Evolutionary conservation across 306 rosid genomes (phyloP).

Genomic region (Casuarina cunninghamiana): DNA sequence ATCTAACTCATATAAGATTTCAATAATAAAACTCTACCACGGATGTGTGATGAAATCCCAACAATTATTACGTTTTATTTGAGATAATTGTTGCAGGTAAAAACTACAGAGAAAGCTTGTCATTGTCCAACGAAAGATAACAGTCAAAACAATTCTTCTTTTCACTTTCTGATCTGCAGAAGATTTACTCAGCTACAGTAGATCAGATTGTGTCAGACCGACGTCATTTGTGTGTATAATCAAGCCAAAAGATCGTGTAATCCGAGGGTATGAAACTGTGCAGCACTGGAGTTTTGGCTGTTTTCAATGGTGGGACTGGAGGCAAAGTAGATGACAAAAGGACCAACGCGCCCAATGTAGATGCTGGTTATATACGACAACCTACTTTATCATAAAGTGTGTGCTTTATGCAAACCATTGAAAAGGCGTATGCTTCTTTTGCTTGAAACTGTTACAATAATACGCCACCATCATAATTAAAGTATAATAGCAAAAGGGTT

Average conservation of each 20-base stretch:
- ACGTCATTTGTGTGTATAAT: constrained; percentile 13
- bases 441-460: not conserved
- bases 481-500: not conserved
- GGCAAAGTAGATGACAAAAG: not conserved
- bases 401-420: not conserved
- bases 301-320: not conserved
- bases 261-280: not conserved
- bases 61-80: not conserved
- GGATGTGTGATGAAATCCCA: too few relatives aligned
- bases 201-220: constrained; percentile 16
- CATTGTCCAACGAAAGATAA: not conserved
- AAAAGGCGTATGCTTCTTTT: not conserved
- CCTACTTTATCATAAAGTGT: not conserved
- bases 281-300: not conserved
- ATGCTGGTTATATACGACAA: not conserved
- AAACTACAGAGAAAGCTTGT: not conserved
- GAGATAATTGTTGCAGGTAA: not conserved
- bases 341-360: not conserved
- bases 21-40: too few relatives aligned
- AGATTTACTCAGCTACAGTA: not conserved
- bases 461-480: not conserved
- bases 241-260: not conserved
- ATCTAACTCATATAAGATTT: too few relatives aligned
- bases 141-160: not conserved
- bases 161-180: not conserved